A percentile compares a stretch with the other conserved stretches of the same genome.
Evolutionary conservation across 805 yeast genomes (phyloP).

Genomic region (Pichia pseudocactophila): DNA sequence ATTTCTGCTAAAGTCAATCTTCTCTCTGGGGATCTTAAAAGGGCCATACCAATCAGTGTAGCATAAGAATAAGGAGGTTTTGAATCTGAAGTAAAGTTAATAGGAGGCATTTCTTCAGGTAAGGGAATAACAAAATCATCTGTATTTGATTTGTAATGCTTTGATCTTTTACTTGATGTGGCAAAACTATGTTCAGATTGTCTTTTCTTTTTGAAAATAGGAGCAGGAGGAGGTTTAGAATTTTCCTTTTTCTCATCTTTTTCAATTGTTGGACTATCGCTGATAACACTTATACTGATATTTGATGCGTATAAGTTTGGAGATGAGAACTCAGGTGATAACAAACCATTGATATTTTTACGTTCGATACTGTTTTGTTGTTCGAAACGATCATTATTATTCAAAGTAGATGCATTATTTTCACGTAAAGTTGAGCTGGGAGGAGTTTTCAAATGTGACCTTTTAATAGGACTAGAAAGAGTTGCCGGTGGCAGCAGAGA

Average conservation of each 20-base stretch:
- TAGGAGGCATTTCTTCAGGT: conserved; percentile 33
- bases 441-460: conserved; percentile 24
- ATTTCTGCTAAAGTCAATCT: conserved; percentile 76
- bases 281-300: conserved; percentile 2
- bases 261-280: conserved; percentile 9
- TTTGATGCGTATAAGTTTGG: conserved; percentile 29
- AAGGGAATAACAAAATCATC: conserved; percentile 26
- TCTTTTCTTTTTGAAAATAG: conserved; percentile 11
- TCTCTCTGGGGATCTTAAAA: conserved; percentile 65
- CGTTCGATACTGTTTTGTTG: not conserved
- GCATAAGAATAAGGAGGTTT: conserved; percentile 97
- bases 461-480: conserved; percentile 21
- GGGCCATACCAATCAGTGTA: conserved; percentile 86
- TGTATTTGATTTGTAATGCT: conserved; percentile 21
- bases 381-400: not conserved
- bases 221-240: conserved; percentile 5
- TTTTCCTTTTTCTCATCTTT: conserved; percentile 5
- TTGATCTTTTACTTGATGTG: conserved; percentile 7
- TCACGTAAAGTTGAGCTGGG: conserved; percentile 23
- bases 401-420: conserved; percentile 1
- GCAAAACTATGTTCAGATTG: not conserved
- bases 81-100: conserved; percentile 38
- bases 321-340: conserved; percentile 39
- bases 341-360: conserved; percentile 15
- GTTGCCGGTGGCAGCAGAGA: conserved; percentile 18